Conservation (phyloP, 2,329 filamentous ascomycete genomes). For the Ascosphaera apis region DNA sequence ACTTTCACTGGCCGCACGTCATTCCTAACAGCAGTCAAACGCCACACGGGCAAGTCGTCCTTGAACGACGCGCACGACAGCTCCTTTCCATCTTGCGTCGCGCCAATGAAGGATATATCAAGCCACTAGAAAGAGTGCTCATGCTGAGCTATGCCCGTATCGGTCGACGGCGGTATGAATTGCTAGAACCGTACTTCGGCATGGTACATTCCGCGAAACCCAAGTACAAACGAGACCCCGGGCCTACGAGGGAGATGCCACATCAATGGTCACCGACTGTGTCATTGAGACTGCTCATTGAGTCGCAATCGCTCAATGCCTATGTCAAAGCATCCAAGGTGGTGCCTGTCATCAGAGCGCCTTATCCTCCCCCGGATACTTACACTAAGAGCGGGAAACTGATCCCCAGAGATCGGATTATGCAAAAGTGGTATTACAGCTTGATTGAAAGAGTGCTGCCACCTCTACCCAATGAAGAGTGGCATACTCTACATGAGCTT, state of each 20-base stretch:
- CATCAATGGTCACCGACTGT: too few relatives aligned
- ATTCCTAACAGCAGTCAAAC: conserved; percentile 6
- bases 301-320: conserved; percentile 8
- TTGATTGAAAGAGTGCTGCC: conserved; percentile 14
- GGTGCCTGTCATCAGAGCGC: too few relatives aligned
- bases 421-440: conserved; percentile 16
- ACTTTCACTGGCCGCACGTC: conserved; percentile 13
- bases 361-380: too few relatives aligned
- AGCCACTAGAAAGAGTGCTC: conserved; percentile 29
- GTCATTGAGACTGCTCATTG: conserved; percentile 9
- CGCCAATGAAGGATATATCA: conserved; percentile 32
- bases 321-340: too few relatives aligned
- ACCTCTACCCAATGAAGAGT: conserved; percentile 17
- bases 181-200: conserved; percentile 21
- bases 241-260: too few relatives aligned
- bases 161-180: conserved; percentile 27
- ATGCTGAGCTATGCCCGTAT: conserved; percentile 32
- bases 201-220: too few relatives aligned
- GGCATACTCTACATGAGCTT: conserved; percentile 13
- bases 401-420: too few relatives aligned
- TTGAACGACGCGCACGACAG: conserved; percentile 12
- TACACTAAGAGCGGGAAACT: too few relatives aligned
- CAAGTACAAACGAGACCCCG: too few relatives aligned
- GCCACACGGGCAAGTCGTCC: conserved; percentile 6
- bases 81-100: conserved; percentile 23